These are phyloP conservation scores for Trichoderma gamsii DNA, from an alignment of 495 filamentous ascomycete genomes.

Conservation along the genomic window DNA sequence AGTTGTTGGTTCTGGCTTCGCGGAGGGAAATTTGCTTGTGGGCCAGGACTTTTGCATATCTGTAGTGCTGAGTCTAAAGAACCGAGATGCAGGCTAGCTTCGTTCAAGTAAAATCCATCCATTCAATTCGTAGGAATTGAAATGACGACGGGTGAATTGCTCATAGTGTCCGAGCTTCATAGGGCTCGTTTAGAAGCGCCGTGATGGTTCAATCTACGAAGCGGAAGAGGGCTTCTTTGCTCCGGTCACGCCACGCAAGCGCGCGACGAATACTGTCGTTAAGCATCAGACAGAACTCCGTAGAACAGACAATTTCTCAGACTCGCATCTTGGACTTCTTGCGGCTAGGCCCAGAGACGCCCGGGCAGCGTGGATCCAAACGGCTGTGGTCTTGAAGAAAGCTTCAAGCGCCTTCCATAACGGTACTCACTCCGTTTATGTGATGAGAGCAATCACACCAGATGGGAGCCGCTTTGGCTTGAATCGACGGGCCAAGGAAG, in stretches of 20 bases:
- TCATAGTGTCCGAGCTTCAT: background rate
- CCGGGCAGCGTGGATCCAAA: background rate
- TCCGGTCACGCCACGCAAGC: slow-evolving; percentile 7
- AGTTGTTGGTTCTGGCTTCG: background rate
- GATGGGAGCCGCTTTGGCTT: background rate
- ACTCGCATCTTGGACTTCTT: background rate
- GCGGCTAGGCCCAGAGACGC: background rate
- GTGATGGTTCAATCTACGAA: background rate
- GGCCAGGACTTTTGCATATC: background rate
- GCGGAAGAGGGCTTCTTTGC: background rate
- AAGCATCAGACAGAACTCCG: background rate
- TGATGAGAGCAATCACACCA: background rate
- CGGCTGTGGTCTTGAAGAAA: background rate
- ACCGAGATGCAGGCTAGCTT: background rate
- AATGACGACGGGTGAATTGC: background rate
- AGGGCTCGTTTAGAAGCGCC: background rate
- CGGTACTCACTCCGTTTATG: background rate
- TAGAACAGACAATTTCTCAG: background rate
- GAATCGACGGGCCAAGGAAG: background rate
- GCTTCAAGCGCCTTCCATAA: background rate
- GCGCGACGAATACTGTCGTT: background rate
- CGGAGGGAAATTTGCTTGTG: background rate
- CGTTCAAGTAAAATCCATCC: too few relatives aligned
- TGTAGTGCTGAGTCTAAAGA: background rate
- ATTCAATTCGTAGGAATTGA: background rate